Evolutionary conservation across 768 basidiomycete genomes (phyloP).

Genomic region (Boletellus emodensis): DNA sequence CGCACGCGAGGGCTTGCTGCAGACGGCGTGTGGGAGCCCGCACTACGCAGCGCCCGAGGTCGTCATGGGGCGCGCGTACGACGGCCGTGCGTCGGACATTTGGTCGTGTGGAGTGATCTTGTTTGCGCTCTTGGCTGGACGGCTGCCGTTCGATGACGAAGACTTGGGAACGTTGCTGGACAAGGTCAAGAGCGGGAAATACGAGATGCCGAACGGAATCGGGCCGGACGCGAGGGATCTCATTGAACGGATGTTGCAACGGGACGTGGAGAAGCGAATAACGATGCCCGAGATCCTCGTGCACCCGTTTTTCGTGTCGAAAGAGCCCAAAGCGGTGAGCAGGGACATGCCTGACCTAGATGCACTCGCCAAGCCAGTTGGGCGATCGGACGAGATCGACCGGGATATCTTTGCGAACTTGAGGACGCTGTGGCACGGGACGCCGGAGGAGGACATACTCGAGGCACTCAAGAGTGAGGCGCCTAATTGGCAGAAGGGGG

Average conservation of each 20-base stretch:
- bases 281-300: slow-evolving; percentile 74
- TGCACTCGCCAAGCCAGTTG: slow-evolving; percentile 66
- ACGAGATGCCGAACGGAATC: slow-evolving; percentile 70
- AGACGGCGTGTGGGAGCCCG: slow-evolving; percentile 89
- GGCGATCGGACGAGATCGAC: slow-evolving; percentile 66
- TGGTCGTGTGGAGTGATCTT: slow-evolving; percentile 97
- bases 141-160: slow-evolving; percentile 92
- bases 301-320: slow-evolving; percentile 75
- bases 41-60: slow-evolving; percentile 96
- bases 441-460: slow-evolving; percentile 68
- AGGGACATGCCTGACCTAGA: slow-evolving; percentile 56
- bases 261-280: slow-evolving; percentile 70
- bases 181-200: slow-evolving; percentile 73
- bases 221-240: slow-evolving; percentile 71
- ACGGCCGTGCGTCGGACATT: slow-evolving; percentile 86
- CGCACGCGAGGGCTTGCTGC: slow-evolving; percentile 52
- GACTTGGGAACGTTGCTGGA: slow-evolving; percentile 72
- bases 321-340: slow-evolving; percentile 42
- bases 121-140: slow-evolving; percentile 80
- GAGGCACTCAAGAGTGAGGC: slow-evolving; percentile 60
- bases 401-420: slow-evolving; percentile 87
- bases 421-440: slow-evolving; percentile 86
- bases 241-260: slow-evolving; percentile 75
- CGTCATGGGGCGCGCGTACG: slow-evolving; percentile 75
- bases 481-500: slow-evolving; percentile 92